phyloP scores from a whole-genome alignment of 2,329 filamentous ascomycete species.

The Gaeumannomyces tritici region DNA sequence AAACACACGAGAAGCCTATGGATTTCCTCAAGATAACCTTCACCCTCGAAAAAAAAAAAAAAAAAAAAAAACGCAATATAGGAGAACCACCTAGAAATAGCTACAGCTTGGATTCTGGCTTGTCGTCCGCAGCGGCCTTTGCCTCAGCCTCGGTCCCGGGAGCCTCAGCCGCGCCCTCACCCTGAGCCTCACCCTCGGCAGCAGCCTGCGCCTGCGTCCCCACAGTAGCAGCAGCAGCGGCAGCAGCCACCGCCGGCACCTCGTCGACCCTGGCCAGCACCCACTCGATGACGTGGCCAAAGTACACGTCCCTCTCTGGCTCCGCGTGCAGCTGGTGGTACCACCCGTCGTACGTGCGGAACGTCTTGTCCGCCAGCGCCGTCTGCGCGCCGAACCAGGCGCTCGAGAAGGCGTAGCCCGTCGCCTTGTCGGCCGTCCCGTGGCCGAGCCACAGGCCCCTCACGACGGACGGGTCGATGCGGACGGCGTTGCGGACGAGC shows the following conservation, averaged over 20 bases:
- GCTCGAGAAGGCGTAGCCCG: slow-evolving; percentile 55
- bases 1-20: neutral
- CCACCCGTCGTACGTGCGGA: slow-evolving; percentile 66
- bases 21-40: neutral
- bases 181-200: slow-evolving; percentile 3
- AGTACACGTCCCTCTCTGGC: slow-evolving; percentile 36
- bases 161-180: slow-evolving; percentile 7
- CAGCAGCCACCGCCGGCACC: neutral
- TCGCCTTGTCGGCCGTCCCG: slow-evolving; percentile 64
- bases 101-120: slow-evolving; percentile 1
- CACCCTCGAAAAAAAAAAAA: too few relatives aligned
- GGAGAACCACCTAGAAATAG: neutral
- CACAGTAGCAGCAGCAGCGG: neutral
- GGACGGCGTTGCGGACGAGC: slow-evolving; percentile 46
- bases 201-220: neutral
- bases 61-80: neutral
- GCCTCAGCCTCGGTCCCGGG: neutral
- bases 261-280: slow-evolving; percentile 38
- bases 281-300: slow-evolving; percentile 56
- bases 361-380: slow-evolving; percentile 53
- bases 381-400: slow-evolving; percentile 50
- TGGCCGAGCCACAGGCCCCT: slow-evolving; percentile 63
- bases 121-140: neutral
- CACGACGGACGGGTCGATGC: slow-evolving; percentile 38
- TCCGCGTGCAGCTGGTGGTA: slow-evolving; percentile 68